Evolutionary conservation across 345 rosid genomes (phyloP), one percentile per base, ranked within the genome.

Genomic region (Cardamine occulta): DNA sequence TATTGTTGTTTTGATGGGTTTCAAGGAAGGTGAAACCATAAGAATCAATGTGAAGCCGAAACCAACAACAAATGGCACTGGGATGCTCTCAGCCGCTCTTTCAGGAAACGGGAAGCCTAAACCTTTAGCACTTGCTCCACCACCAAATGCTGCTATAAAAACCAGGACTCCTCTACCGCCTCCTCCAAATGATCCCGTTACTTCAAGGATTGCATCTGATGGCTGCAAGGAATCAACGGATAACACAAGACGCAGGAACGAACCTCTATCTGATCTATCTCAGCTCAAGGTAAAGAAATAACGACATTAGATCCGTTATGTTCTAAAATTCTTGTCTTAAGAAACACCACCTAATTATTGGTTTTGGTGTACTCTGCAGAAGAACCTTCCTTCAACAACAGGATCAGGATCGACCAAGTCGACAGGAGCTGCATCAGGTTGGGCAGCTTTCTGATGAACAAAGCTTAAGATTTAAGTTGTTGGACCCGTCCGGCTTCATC

Each of bases 21-120:
- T 82, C 0, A 70, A 96, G 99, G 99, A 96, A 82, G 99, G 99
- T 58, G 98, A 96, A 84, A 96, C 99, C 6, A 96, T 96, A 55
- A 85, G 96, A 75, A 96, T 96, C 83, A 96, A 91, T 58, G 99
- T 96, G 81, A 93, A 96, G 88, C 89, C 75, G 17, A 96, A 91
- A 74, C 85, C 93, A 21, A 37, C 96, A 6, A 77, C 80, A 53
- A 79, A 84, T 79, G 99, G 98, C 70, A 88, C 99, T 18, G 96
- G 98, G 45, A 96, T 96, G 99, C 96, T 96, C 70, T 93, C 99
- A 44, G 88, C 98, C 49, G 98, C 97, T 34, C 68, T 73, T 76
- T 79, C 93, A 19, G 92, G 79, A 18, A 74, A 73, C 31, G 89
- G 78, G 59, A 88, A 93, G 85, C 79, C 90, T 40, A 92, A 88